Conservation (phyloP, 345 rosid genomes). For the Pelargonium nanum region DNA sequence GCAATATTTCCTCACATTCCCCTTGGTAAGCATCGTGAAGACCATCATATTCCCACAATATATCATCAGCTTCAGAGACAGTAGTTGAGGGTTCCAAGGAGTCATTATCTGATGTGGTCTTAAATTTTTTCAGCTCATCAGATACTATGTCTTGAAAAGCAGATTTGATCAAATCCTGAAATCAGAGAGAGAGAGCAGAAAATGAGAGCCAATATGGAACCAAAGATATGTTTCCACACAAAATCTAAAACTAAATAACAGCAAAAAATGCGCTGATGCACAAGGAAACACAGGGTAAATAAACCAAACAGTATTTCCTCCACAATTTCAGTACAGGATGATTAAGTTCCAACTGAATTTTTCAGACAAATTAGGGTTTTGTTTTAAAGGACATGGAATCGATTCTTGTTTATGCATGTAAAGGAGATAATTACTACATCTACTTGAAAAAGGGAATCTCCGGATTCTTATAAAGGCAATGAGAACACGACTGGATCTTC, state of each 20-base stretch:
- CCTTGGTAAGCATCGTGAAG: conserved; percentile 50
- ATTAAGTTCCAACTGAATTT: background rate
- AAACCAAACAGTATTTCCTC: background rate
- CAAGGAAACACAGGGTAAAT: background rate
- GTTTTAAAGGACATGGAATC: background rate
- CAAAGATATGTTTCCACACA: background rate
- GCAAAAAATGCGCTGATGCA: background rate
- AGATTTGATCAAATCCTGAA: conserved; percentile 48
- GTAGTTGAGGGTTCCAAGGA: conserved; percentile 6
- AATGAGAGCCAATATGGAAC: background rate
- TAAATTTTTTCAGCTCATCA: conserved; percentile 57
- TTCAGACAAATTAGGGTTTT: too few relatives aligned
- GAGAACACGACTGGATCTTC: background rate
- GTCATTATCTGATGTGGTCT: conserved; percentile 27
- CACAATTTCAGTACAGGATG: background rate
- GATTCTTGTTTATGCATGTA: background rate
- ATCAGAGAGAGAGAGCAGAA: conserved; percentile 1
- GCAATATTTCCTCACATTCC: conserved; percentile 71
- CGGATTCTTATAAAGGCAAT: background rate
- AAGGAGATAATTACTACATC: background rate
- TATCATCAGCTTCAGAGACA: conserved; percentile 27
- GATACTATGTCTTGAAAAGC: conserved; percentile 61
- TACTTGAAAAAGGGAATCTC: background rate
- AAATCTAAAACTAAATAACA: background rate
- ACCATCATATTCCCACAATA: conserved; percentile 81